Percentiles rank a stretch among this genome's conserved stretches.
Evolutionary conservation across 2,329 filamentous ascomycete species (phyloP).

Genomic region (Trichoderma koningii): DNA sequence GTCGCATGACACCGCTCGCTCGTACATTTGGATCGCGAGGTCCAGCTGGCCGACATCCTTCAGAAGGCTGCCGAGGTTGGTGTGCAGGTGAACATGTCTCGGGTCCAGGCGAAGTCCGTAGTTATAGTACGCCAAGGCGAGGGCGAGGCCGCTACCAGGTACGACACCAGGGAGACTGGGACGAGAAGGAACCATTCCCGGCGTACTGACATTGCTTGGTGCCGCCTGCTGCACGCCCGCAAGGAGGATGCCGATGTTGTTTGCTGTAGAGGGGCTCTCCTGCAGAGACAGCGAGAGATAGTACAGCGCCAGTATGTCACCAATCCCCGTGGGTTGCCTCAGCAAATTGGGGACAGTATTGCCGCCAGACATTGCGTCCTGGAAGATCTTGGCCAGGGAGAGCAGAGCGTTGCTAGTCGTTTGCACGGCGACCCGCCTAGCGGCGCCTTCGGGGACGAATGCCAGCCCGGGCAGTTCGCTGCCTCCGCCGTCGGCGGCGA

Average conservation of each 20-base stretch:
- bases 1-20: slow-evolving; percentile 89
- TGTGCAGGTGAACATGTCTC: slow-evolving; percentile 93
- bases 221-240: slow-evolving; percentile 79
- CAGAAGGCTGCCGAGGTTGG: slow-evolving; percentile 89
- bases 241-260: slow-evolving; percentile 96
- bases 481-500: slow-evolving; percentile 69
- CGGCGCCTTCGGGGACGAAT: slow-evolving; percentile 68
- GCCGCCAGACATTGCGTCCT: slow-evolving; percentile 86
- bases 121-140: slow-evolving; percentile 92
- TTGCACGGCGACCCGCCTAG: slow-evolving; percentile 78
- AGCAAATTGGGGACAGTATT: slow-evolving; percentile 56
- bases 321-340: slow-evolving; percentile 71
- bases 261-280: slow-evolving; percentile 94
- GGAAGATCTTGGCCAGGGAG: slow-evolving; percentile 95
- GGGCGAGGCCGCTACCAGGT: slow-evolving; percentile 81
- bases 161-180: slow-evolving; percentile 71
- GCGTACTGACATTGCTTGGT: slow-evolving; percentile 37
- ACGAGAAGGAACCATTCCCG: slow-evolving; percentile 31
- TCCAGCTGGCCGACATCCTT: slow-evolving; percentile 95
- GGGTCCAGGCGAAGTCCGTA: slow-evolving; percentile 86
- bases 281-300: slow-evolving; percentile 93
- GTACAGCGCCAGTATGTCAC: slow-evolving; percentile 91
- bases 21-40: slow-evolving; percentile 94
- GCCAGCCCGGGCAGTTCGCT: slow-evolving; percentile 74
- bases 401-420: slow-evolving; percentile 95